Percentiles rank a stretch among this genome's conserved stretches.
Evolutionary conservation across 345 rosid species (phyloP).

Genomic region (Brassica cretica): DNA sequence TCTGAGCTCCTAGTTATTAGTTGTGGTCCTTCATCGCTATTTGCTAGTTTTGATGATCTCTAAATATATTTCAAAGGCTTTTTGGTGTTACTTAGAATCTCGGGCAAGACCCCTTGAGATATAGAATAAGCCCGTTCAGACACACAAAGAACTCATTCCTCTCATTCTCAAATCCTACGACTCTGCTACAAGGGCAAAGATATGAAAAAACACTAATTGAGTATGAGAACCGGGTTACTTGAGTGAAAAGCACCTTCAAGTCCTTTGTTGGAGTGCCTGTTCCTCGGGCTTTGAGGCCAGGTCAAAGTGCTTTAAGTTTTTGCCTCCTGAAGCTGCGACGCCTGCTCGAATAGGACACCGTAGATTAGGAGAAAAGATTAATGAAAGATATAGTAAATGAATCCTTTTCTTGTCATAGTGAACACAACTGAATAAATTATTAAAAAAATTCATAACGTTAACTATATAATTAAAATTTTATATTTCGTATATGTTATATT

Average conservation of each 20-base stretch:
- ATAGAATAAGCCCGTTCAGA: conserved; percentile 28
- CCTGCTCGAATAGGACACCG: conserved; percentile 45
- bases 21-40: conserved; percentile 34
- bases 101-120: conserved; percentile 21
- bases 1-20: conserved; percentile 30
- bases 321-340: conserved; percentile 67
- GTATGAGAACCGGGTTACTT: conserved; percentile 62
- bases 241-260: conserved; percentile 77
- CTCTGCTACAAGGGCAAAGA: conserved; percentile 16
- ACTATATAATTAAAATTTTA: no score
- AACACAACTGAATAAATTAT: neutral
- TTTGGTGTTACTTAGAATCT: conserved; percentile 17
- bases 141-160: conserved; percentile 17
- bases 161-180: conserved; percentile 21
- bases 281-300: conserved; percentile 87
- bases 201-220: neutral
- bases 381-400: neutral
- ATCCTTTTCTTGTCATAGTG: neutral
- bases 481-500: no score
- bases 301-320: conserved; percentile 85
- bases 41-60: conserved; percentile 24
- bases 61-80: conserved; percentile 27
- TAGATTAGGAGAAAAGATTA: conserved; percentile 5
- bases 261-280: conserved; percentile 79
- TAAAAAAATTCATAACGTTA: no score